Evolutionary conservation across 2,329 filamentous ascomycete genomes (phyloP), one percentile per base, ranked within the genome.

Genomic region (Fusarium sp.): DNA sequence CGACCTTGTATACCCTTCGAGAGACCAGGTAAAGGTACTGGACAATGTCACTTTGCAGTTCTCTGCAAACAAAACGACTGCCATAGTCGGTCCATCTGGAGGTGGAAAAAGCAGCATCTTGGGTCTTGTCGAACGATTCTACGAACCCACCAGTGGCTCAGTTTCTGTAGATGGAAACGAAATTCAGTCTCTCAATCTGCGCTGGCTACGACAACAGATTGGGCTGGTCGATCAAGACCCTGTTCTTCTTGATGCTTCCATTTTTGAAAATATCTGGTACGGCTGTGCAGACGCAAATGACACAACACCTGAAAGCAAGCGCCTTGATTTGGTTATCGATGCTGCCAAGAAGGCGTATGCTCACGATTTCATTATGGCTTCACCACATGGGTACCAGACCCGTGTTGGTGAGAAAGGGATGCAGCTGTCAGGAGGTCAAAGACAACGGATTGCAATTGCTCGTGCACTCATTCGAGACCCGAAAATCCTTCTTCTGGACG

Each of bases 401-500:
- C 80, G 81, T 43, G 84, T 84, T 4, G 78, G 80, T 0, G 88
- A 89, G 19, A 86, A 89, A 52, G 88, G 89, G 13, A 87, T 88
- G 0, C 79, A 82, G 4, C 80, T 88, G 16, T 84, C 82, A 1
- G 86, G 86, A 1, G 86, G 86, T 0, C 86, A 89, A 71, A 81
- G 83, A 31, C 87, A 89, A 71, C 82, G 86, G 1, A 78, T 89
- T 5, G 85, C 84, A 3, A 85, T 89, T 39, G 86, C 86, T 1
- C 79, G 86, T 4, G 85, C 85, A 0, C 77, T 89, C 7, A 79
- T 88, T 5, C 80, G 85, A 2, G 81, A 83, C 11, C 86, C 86
- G 2, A 82, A 83, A 4, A 89, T 92, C 50, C 80, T 93, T 5
- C 86, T 93, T 13, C 81, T 90, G 6, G 90, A 91, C 67, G 89